Conservation (phyloP, 164 flowering plant species). For the Platanus orientalis region DNA sequence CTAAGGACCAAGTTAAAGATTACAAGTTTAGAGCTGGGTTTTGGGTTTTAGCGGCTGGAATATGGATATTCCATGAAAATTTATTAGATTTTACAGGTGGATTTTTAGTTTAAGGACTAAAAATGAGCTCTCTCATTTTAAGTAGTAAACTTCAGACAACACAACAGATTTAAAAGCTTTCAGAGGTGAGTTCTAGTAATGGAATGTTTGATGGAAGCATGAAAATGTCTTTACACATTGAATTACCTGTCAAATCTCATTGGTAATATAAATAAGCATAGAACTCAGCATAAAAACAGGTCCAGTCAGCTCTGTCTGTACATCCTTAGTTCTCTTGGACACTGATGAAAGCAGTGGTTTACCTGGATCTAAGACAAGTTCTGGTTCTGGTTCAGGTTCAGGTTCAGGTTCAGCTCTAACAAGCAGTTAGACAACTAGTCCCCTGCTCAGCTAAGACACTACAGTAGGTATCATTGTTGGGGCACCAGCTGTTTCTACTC, state of each 20-base stretch:
- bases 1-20: too few species aligned
- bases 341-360: constrained; percentile 26
- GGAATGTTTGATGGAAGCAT: constrained; percentile 25
- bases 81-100: not conserved
- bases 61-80: not conserved
- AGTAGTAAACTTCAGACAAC: too few species aligned
- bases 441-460: constrained; percentile 35
- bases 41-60: not conserved
- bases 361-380: constrained; percentile 20
- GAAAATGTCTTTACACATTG: constrained; percentile 23
- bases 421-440: constrained; percentile 3
- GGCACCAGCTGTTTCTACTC: constrained; percentile 47
- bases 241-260: constrained; percentile 22
- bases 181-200: not conserved
- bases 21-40: not conserved
- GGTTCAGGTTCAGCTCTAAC: constrained; percentile 8
- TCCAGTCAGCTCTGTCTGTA: constrained; percentile 13
- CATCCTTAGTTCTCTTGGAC: constrained; percentile 21
- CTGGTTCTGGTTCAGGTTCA: too few species aligned
- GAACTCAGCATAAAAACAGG: constrained; percentile 20
- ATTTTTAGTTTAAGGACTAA: not conserved
- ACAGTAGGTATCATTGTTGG: constrained; percentile 78
- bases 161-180: not conserved
- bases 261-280: constrained; percentile 19
- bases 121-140: not conserved